Evolutionary conservation across 176 grass and related monocot species (phyloP).

Genomic region (Oryza punctata): DNA sequence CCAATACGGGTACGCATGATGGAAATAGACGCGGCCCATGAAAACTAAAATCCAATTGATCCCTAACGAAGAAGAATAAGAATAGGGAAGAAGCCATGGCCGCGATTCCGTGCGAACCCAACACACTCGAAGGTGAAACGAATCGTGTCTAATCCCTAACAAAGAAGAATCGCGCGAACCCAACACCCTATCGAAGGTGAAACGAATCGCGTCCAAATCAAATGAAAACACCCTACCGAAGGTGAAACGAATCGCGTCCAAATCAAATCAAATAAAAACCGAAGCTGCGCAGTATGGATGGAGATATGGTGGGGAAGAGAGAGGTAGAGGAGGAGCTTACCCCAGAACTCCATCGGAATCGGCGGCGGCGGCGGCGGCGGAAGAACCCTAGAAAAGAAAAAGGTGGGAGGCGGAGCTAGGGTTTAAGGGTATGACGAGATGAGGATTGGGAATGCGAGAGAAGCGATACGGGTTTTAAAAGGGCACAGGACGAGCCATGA

Average conservation of each 20-base stretch:
- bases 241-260: background rate
- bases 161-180: no score
- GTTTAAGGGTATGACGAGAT: background rate
- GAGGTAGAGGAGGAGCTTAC: background rate
- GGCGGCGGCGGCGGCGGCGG: conserved; percentile 2
- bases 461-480: background rate
- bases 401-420: background rate
- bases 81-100: no score
- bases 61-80: no score
- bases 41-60: background rate
- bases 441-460: background rate
- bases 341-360: conserved; percentile 52
- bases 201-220: no score
- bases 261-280: background rate
- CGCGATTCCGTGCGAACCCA: no score
- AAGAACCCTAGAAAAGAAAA: background rate
- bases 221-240: no score
- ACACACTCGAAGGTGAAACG: no score
- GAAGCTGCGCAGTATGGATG: background rate
- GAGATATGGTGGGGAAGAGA: background rate
- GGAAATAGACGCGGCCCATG: background rate
- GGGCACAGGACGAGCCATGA: background rate
- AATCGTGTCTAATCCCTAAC: no score
- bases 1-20: background rate
- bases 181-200: background rate